A percentile compares a stretch with the other conserved stretches of the same genome.
Conservation (phyloP, 352 stramenopile genomes). For the Peronospora farinosa region DNA sequence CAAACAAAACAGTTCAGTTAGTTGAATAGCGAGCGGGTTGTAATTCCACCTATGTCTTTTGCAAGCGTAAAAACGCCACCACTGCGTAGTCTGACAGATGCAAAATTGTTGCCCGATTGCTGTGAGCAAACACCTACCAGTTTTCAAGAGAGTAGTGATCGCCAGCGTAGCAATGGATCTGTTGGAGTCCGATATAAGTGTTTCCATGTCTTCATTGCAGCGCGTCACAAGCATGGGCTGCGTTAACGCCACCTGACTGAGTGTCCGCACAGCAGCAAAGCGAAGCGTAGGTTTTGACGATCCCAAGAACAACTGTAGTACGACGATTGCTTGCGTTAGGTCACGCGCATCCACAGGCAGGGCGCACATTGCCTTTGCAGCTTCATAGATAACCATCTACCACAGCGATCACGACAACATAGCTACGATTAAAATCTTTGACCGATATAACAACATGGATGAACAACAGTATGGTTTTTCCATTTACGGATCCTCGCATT, state of each 20-base stretch:
- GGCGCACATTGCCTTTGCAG: slow-evolving; percentile 92
- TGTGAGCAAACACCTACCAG: slow-evolving; percentile 40
- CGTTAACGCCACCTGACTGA: slow-evolving; percentile 88
- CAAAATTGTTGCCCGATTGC: neutral
- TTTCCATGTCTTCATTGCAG: slow-evolving; percentile 99
- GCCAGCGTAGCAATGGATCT: slow-evolving; percentile 97
- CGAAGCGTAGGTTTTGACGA: slow-evolving; percentile 93
- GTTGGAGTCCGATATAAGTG: slow-evolving; percentile 95
- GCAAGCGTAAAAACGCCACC: neutral
- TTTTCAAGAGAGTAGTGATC: slow-evolving; percentile 99
- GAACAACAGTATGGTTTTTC: neutral
- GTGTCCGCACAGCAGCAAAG: slow-evolving; percentile 95
- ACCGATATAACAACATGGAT: neutral
- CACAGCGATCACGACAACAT: slow-evolving; percentile 4
- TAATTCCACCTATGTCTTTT: neutral
- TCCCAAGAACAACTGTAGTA: slow-evolving; percentile 93
- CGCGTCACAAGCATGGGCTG: slow-evolving; percentile 94
- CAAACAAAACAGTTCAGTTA: slow-evolving; percentile 2
- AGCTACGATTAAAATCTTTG: slow-evolving; percentile 1
- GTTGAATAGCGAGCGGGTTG: neutral
- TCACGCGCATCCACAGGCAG: slow-evolving; percentile 95
- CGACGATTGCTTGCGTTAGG: slow-evolving; percentile 94
- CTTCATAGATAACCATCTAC: slow-evolving; percentile 99
- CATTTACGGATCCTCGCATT: neutral
- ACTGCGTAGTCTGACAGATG: neutral